Evolutionary conservation across 129 eudicot genomes (phyloP).

Genomic region (Oenanthe sinensis): DNA sequence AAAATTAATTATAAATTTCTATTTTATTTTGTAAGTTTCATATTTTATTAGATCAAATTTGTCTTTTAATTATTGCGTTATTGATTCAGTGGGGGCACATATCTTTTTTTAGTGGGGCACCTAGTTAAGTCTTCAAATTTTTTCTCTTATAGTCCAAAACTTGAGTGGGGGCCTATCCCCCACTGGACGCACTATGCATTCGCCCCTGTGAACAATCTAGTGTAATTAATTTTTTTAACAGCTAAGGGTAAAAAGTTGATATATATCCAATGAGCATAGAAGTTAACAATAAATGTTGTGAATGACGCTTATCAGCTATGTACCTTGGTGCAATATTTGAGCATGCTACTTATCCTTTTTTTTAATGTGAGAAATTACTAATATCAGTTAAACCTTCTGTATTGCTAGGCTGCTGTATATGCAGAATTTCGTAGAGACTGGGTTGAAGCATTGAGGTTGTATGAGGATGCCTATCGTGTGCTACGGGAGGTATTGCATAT

Average conservation of each 20-base stretch:
- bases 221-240: not conserved
- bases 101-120: no score
- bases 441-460: conserved; percentile 77
- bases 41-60: no score
- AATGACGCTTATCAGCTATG: not conserved
- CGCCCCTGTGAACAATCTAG: not conserved
- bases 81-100: no score
- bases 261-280: not conserved
- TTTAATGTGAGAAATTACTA: not conserved
- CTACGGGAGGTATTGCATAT: conserved; percentile 68
- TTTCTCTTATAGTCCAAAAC: no score
- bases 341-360: conserved; percentile 2
- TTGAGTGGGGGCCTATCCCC: no score
- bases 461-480: conserved; percentile 92
- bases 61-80: no score
- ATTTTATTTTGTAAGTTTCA: no score
- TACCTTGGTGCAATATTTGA: not conserved
- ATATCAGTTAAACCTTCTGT: conserved; percentile 26
- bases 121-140: no score
- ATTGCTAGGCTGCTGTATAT: conserved; percentile 87
- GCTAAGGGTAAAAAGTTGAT: not conserved
- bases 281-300: not conserved
- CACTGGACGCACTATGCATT: no score
- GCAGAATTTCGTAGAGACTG: conserved; percentile 97
- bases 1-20: no score